These are phyloP conservation scores for Choanephora cucurbitarum DNA, from an alignment of 371 early-diverging fungal genomes.

Conservation along the genomic window DNA sequence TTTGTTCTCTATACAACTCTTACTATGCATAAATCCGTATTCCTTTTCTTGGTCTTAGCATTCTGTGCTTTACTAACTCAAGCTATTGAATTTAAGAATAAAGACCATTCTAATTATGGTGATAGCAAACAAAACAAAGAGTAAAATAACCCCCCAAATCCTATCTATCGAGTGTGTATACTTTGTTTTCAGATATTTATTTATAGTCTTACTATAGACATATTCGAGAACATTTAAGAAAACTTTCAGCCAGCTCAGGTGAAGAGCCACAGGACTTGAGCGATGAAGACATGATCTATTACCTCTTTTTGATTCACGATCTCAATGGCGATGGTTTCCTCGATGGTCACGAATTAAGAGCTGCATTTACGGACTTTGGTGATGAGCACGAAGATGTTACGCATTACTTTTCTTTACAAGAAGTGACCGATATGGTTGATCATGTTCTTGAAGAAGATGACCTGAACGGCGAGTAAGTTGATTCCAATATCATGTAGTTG, in stretches of 20 bases:
- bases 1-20: too few species aligned
- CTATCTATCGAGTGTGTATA: too few species aligned
- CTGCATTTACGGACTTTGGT: conserved; percentile 55
- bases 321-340: conserved; percentile 30
- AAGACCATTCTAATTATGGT: conserved; percentile 37
- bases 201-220: conserved; percentile 24
- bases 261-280: conserved; percentile 1
- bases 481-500: conserved; percentile 4
- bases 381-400: conserved; percentile 29
- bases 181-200: too few species aligned
- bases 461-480: conserved; percentile 58
- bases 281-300: conserved; percentile 49
- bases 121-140: conserved; percentile 31
- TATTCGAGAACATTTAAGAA: conserved; percentile 35
- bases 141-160: too few species aligned
- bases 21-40: not conserved
- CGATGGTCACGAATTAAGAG: conserved; percentile 70
- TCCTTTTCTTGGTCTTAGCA: not conserved
- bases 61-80: not conserved
- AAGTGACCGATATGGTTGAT: conserved; percentile 60
- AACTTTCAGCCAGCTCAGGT: conserved; percentile 4
- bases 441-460: conserved; percentile 70
- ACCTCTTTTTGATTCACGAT: conserved; percentile 9
- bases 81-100: not conserved
- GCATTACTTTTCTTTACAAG: conserved; percentile 32